These are phyloP conservation scores for Hypoxylon sp. DNA, from an alignment of 2,329 filamentous ascomycete species.

Conservation along the genomic window DNA sequence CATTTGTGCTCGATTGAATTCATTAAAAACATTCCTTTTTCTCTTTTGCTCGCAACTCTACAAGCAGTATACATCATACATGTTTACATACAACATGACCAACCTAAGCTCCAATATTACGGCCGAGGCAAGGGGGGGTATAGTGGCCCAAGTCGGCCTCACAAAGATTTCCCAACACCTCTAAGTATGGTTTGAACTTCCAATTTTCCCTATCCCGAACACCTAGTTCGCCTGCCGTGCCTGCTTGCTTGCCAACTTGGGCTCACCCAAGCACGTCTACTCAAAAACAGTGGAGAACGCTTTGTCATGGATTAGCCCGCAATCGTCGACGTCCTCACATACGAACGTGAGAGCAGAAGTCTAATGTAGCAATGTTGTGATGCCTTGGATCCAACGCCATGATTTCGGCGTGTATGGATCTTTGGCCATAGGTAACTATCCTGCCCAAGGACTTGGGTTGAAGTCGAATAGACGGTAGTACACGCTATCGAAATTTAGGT, in stretches of 20 bases:
- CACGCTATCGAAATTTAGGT: slow-evolving; percentile 37
- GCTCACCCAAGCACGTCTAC: slow-evolving; percentile 28
- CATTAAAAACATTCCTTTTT: slow-evolving; percentile 27
- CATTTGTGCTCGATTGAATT: neutral
- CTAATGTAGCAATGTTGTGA: slow-evolving; percentile 1
- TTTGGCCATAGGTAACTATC: neutral
- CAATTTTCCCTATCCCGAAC: slow-evolving; percentile 41
- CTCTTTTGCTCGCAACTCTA: slow-evolving; percentile 29
- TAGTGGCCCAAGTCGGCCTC: slow-evolving; percentile 34
- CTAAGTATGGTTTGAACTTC: slow-evolving; percentile 31
- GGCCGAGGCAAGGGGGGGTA: slow-evolving; percentile 29
- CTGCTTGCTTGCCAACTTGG: slow-evolving; percentile 25
- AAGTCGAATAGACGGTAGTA: slow-evolving; percentile 24
- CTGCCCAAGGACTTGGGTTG: slow-evolving; percentile 5
- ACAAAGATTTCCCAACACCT: slow-evolving; percentile 32
- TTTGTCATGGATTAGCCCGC: slow-evolving; percentile 22
- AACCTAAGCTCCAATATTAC: slow-evolving; percentile 40
- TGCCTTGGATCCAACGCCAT: slow-evolving; percentile 14
- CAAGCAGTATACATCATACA: slow-evolving; percentile 41
- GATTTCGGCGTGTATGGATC: slow-evolving; percentile 19
- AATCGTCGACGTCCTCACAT: slow-evolving; percentile 14
- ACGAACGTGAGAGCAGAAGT: slow-evolving; percentile 5
- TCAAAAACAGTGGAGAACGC: slow-evolving; percentile 19
- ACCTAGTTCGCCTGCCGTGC: slow-evolving; percentile 36
- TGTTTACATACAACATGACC: slow-evolving; percentile 42